Evolutionary conservation across 768 basidiomycete genomes (phyloP), one percentile per base, ranked within the genome.

Genomic region (Rhodotorula paludigena): DNA sequence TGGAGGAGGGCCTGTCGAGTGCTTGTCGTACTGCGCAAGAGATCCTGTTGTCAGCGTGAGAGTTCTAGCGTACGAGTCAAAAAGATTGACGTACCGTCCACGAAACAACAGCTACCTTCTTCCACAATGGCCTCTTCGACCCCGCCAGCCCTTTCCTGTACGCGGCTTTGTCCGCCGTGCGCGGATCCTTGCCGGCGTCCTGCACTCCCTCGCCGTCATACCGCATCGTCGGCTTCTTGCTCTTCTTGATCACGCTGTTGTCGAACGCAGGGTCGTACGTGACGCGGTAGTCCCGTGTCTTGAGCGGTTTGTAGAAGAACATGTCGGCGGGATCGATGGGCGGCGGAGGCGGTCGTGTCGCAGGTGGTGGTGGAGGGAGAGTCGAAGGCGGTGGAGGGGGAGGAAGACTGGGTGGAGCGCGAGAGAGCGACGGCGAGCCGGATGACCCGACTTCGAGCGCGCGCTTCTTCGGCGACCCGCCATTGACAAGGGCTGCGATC

Each of bases 1-100:
- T 1, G 90, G 92, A 20, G 88, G 85, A 0, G 88, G 83, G 1
- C 86, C 85, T 2, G 81, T 81, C 2, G 90, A 89, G 74, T 88
- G 81, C 32, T 80, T 79, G 77, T 93, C 91, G 80, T 87, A 85
- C 90, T 94, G 77, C 14, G 42, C 6, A 20, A 25, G 16, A 4
- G 28, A 16, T 38, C 54, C 16, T 20, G 1, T 20, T 33, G 20
- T 30, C 33, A 1, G 30, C 32, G 38, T n/a, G 35, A 4, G 30
- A 4, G 20, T 18, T 5, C 20, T 16, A 23, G 18, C 36, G 63
- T 11, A n/a, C 30, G 38, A 39, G 57, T 74, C 49, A 44, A 62
- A 67, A 48, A 69, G 33, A 78, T 81, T 72, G 73, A 87, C 87
- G 82, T 86, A n/a, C n/a, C n/a, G n/a, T 84, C 66, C 86, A 88